Percentiles rank a stretch among this genome's conserved stretches.
phyloP scores from a whole-genome alignment of 176 grass and related monocot genomes.

The Pontederia paniculata region DNA sequence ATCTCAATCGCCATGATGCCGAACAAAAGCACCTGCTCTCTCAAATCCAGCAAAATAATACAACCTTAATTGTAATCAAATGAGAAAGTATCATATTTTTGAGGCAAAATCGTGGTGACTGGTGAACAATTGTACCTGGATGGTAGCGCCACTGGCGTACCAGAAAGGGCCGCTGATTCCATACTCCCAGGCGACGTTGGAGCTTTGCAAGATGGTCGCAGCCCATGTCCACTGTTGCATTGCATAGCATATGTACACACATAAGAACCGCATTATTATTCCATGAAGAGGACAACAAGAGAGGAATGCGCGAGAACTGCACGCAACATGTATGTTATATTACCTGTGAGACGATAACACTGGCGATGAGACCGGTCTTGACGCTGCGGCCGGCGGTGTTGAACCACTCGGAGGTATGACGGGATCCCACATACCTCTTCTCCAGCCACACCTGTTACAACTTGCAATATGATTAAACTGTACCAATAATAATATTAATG shows the following conservation, averaged over 20 bases:
- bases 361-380: constrained; percentile 73
- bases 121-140: constrained; percentile 39
- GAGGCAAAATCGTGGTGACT: neutral
- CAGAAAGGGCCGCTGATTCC: constrained; percentile 71
- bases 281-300: neutral
- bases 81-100: neutral
- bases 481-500: neutral
- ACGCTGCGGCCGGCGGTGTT: constrained; percentile 67
- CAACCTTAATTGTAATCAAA: neutral
- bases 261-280: neutral
- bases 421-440: constrained; percentile 51
- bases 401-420: constrained; percentile 69
- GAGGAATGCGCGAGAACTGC: neutral
- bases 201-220: constrained; percentile 73
- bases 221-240: constrained; percentile 71
- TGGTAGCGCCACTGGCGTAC: constrained; percentile 62
- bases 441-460: constrained; percentile 50
- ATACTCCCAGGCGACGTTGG: constrained; percentile 70
- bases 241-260: neutral
- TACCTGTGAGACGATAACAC: constrained; percentile 73
- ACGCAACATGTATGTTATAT: neutral
- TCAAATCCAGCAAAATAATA: neutral
- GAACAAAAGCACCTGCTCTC: constrained; percentile 47
- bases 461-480: neutral
- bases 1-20: constrained; percentile 76